Conservation (phyloP, 768 basidiomycete species). For the Leccinum olivaceopallidum region DNA sequence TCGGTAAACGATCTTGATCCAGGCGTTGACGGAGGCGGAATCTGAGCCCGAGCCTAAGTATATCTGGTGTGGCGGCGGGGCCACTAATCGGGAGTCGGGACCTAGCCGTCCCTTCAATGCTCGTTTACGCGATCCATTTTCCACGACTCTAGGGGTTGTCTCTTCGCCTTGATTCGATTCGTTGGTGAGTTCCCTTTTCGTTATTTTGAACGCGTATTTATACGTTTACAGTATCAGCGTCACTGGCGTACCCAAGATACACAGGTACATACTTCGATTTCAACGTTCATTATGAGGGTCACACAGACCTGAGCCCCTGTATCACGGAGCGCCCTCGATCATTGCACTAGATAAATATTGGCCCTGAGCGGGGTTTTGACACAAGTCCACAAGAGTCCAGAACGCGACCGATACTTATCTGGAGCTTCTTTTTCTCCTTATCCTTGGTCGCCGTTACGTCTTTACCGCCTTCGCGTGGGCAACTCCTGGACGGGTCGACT, state of each 20-base stretch:
- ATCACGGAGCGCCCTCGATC: neutral
- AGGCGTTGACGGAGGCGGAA: neutral
- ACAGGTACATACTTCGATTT: neutral
- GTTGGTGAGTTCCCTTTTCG: neutral
- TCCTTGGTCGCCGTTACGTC: conserved; percentile 1
- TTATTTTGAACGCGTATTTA: neutral
- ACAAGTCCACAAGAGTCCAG: neutral
- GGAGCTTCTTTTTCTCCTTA: neutral
- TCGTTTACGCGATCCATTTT: neutral
- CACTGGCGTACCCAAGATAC: neutral
- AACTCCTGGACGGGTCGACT: neutral
- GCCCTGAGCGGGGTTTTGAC: neutral
- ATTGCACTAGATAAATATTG: neutral
- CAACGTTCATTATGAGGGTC: neutral
- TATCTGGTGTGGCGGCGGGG: neutral
- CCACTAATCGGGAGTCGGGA: neutral
- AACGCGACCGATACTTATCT: neutral
- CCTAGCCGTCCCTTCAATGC: neutral
- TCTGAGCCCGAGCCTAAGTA: neutral
- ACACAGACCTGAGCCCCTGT: neutral
- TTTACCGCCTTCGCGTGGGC: neutral
- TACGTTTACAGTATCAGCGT: neutral
- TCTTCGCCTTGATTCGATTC: neutral
- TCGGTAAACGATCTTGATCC: neutral
- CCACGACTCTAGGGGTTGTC: neutral